Base-by-base conservation (phyloP, 345 rosid genomes). In the Sisymbrium altissimum region DNA sequence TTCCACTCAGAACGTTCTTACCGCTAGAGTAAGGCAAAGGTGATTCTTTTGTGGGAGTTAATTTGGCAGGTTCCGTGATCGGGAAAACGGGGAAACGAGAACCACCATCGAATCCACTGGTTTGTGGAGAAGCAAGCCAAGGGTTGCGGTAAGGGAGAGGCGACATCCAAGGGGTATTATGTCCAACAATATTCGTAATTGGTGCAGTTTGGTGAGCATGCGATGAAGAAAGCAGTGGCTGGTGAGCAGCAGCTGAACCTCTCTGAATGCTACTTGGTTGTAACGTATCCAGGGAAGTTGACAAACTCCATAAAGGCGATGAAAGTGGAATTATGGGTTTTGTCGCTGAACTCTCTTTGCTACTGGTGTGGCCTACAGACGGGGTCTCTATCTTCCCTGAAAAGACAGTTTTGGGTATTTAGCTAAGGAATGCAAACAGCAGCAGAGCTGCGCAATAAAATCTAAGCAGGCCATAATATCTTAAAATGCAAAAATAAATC, bases 231-330 rank as follows among this genome's bases (percentile, higher is more conserved):
- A 82, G 71, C 38, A 87, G 64, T 40, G 81, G 90, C 75, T 82
- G 97, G 82, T 84, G 85, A 60, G 84, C 84, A 84, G 82, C 75
- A 70, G 80, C 71, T 4, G 86, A 83, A 69, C 87, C 87, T 84
- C 88, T 88, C 55, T 86, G 86, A 73, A 85, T 41, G 74, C 84
- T 75, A 78, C 80, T 79, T 62, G 93, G 63, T 58, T 89, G 92
- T 76, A 82, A 39, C 48, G 82, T 67, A 71, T 87, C 94, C 49
- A 71, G 74, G 29, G 97, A 88, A 39, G 85, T 82, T 36, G 88
- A 65, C 25, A 88, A 69, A 74, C 82, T 87, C 96, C 98, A 96
- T 57, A 89, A 84, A 33, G 98, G 97, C 64, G 99, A 92, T 59
- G 97, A 88, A 56, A 80, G 83, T 50, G 99, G 93, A 15, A 77